phyloP scores from a whole-genome alignment of 371 early-diverging fungal species.

The Apophysomyces variabilis region DNA sequence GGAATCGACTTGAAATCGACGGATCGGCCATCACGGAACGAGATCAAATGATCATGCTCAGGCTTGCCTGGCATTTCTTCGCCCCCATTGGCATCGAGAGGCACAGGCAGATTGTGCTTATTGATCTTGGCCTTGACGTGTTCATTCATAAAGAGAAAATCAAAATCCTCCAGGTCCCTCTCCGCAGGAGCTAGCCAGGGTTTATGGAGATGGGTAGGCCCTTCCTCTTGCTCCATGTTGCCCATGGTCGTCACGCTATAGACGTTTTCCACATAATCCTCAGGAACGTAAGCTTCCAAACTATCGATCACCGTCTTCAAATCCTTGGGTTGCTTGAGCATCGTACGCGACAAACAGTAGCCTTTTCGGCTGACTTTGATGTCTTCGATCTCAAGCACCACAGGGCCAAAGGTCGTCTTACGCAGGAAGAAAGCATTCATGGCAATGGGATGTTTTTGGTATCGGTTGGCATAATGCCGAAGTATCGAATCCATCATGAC shows the following conservation, averaged over 20 bases:
- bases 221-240: slow-evolving; percentile 44
- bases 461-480: slow-evolving; percentile 29
- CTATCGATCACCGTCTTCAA: slow-evolving; percentile 9
- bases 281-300: slow-evolving; percentile 25
- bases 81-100: neutral
- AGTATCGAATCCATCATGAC: slow-evolving; percentile 38
- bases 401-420: slow-evolving; percentile 36
- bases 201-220: slow-evolving; percentile 31
- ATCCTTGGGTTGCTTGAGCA: slow-evolving; percentile 39
- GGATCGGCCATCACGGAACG: slow-evolving; percentile 38
- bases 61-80: slow-evolving; percentile 29
- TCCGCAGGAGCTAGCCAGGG: slow-evolving; percentile 24
- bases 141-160: slow-evolving; percentile 37
- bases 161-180: slow-evolving; percentile 26
- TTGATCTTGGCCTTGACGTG: slow-evolving; percentile 13
- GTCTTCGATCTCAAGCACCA: slow-evolving; percentile 39
- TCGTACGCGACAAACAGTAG: slow-evolving; percentile 38
- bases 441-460: slow-evolving; percentile 47
- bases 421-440: slow-evolving; percentile 47
- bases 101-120: neutral
- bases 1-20: slow-evolving; percentile 50
- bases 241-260: slow-evolving; percentile 48
- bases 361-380: slow-evolving; percentile 46
- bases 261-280: slow-evolving; percentile 34
- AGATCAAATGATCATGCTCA: slow-evolving; percentile 36